Evolutionary conservation across 306 rosid species (phyloP).

Genomic region (Hippophae tibetana): DNA sequence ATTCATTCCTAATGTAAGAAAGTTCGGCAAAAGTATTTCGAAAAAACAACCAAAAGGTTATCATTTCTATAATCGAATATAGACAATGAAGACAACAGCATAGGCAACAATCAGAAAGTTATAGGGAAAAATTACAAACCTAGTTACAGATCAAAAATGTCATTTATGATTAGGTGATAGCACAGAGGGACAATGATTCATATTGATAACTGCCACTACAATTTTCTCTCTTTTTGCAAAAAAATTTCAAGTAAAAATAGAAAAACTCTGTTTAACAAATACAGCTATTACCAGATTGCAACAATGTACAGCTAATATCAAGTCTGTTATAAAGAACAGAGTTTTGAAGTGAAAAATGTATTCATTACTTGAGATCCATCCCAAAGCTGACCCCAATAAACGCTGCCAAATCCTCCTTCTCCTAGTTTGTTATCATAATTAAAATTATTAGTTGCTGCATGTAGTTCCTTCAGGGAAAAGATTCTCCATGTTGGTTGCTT

Average conservation of each 20-base stretch:
- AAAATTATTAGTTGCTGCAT: constrained; percentile 88
- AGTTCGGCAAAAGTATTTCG: neutral
- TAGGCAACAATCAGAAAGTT: neutral
- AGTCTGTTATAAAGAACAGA: too few relatives aligned
- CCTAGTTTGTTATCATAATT: constrained; percentile 97
- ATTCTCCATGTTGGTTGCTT: constrained; percentile 84
- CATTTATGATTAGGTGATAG: too few relatives aligned
- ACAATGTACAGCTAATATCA: too few relatives aligned
- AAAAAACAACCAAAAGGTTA: neutral
- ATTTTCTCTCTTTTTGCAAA: too few relatives aligned
- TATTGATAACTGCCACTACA: too few relatives aligned
- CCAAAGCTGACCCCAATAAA: constrained; percentile 98
- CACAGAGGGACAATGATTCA: too few relatives aligned
- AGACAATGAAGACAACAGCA: neutral
- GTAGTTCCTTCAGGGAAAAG: constrained; percentile 88
- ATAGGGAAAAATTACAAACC: too few relatives aligned
- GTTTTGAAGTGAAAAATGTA: neutral
- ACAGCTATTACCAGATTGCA: neutral
- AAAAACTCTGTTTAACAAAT: too few relatives aligned
- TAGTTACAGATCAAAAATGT: too few relatives aligned
- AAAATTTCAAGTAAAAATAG: too few relatives aligned
- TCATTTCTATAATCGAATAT: neutral
- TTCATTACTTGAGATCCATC: constrained; percentile 88
- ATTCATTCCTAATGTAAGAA: neutral
- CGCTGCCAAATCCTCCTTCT: constrained; percentile 97